These are phyloP conservation scores for Castanospermum australe DNA, from an alignment of 306 rosid genomes.

Conservation along the genomic window DNA sequence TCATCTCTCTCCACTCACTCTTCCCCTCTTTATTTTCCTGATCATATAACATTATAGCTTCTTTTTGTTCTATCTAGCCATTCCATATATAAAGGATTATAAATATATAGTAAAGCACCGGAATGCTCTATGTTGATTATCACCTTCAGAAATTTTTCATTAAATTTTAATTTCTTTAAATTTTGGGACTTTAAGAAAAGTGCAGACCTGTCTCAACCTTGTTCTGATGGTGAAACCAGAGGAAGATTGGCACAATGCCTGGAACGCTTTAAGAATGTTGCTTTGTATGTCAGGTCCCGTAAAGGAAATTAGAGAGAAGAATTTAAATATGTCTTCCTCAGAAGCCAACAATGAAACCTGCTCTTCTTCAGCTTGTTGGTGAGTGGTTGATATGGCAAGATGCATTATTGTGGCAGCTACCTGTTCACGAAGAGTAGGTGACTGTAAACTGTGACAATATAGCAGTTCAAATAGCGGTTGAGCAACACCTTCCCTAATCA, in stretches of 20 bases:
- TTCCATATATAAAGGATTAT: neutral
- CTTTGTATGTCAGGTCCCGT: slow-evolving; percentile 53
- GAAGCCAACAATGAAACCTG: slow-evolving; percentile 48
- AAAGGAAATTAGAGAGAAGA: slow-evolving; percentile 56
- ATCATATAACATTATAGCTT: neutral
- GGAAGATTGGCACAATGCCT: slow-evolving; percentile 56
- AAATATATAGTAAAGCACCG: neutral
- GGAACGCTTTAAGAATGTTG: slow-evolving; percentile 55
- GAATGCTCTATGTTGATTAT: neutral
- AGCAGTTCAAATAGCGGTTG: slow-evolving; percentile 54
- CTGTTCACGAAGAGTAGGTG: slow-evolving; percentile 44
- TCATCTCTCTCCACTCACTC: neutral
- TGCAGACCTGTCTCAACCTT: slow-evolving; percentile 54
- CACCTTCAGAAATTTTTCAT: neutral
- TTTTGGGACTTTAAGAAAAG: neutral
- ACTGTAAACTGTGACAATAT: slow-evolving; percentile 48
- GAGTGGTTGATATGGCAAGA: slow-evolving; percentile 52
- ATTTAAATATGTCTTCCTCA: slow-evolving; percentile 54
- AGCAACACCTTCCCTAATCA: slow-evolving; percentile 57
- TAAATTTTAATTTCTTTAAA: neutral
- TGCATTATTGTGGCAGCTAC: slow-evolving; percentile 59
- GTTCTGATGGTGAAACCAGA: slow-evolving; percentile 54
- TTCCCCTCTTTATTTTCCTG: neutral
- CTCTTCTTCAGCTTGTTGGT: slow-evolving; percentile 38
- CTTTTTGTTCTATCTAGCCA: neutral